phyloP scores from a whole-genome alignment of 2,329 filamentous ascomycete species.

The Orbilia blumenaviensis region DNA sequence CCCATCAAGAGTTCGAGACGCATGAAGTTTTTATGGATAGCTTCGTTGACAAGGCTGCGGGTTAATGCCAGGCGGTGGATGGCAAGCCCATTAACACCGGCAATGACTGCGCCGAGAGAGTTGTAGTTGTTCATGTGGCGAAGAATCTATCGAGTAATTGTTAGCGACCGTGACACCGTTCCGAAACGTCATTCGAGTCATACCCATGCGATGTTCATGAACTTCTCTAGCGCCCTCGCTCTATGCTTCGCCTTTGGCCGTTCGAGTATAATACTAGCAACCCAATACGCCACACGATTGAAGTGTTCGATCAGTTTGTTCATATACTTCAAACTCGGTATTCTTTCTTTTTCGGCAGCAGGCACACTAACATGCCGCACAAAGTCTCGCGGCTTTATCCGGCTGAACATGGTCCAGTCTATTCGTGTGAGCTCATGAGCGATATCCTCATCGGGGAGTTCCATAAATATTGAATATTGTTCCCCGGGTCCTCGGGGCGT shows the following conservation, averaged over 20 bases:
- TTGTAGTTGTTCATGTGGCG: constrained; percentile 97
- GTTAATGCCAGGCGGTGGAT: constrained; percentile 86
- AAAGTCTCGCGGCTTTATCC: constrained; percentile 89
- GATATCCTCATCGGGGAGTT: constrained; percentile 81
- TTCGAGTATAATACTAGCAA: constrained; percentile 83
- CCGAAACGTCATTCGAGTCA: constrained; percentile 56
- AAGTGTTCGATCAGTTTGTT: constrained; percentile 95
- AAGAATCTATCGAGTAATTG: constrained; percentile 68
- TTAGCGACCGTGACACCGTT: constrained; percentile 9
- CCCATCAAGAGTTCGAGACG: constrained; percentile 91
- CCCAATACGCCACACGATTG: constrained; percentile 84
- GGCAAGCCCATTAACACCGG: constrained; percentile 87
- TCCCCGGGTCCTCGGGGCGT: constrained; percentile 67
- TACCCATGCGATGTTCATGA: constrained; percentile 82
- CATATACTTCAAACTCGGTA: constrained; percentile 81
- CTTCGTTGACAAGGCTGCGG: constrained; percentile 74
- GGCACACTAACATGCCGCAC: constrained; percentile 88
- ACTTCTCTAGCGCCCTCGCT: constrained; percentile 89
- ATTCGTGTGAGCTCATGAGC: constrained; percentile 92
- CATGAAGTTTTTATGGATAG: constrained; percentile 83
- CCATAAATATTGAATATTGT: constrained; percentile 91
- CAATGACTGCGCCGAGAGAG: constrained; percentile 89
- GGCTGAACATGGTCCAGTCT: constrained; percentile 98
- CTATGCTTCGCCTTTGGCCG: constrained; percentile 96
- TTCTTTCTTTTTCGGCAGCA: constrained; percentile 75